Evolutionary conservation across 345 rosid genomes (phyloP), one percentile per base, ranked within the genome.

Genomic region (Gossypium sturtianum): DNA sequence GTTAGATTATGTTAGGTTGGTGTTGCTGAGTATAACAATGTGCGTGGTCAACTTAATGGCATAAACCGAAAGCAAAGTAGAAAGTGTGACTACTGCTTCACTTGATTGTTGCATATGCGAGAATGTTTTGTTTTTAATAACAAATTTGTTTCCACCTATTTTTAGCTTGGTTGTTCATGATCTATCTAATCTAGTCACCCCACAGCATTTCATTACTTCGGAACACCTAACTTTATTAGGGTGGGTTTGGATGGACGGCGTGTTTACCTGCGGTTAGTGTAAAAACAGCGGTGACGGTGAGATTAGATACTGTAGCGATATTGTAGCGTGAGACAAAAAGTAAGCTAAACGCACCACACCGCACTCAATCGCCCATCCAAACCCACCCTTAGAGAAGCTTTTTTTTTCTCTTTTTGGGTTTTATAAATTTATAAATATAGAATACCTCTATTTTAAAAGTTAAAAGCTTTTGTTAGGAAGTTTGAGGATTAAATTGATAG

Each of bases 161-260:
- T 27, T 80, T 94, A 93, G 98, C 88, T 89, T 96, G 86, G 98
- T 98, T 79, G 98, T 96, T 77, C 95, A 98, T 81, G 99, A 96
- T 86, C 92, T 93, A 67, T 93, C 99, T 58, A 86, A 79, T 87
- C 79, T 93, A 77, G 99, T 96, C 73, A 93, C 93, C 81, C 91
- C 91, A 45, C 93, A 87, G 80, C 97, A 93, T 85, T 84, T 96
- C 72, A 66, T 96, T 51, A 66, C 75, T 27, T 93, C 98, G 52
- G 99, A 96, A 79, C 90, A 96, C 81, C 86, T 93, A 4, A 34
- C 1, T 29, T 29, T 34, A 34, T 4, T 34, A n/a, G n/a, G n/a
- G n/a, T n/a, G n/a, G n/a, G n/a, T n/a, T n/a, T n/a, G n/a, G n/a
- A n/a, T n/a, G n/a, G n/a, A n/a, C n/a, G n/a, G n/a, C n/a, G n/a